These are phyloP conservation scores for Hymenoscyphus infarciens DNA, from an alignment of 2,329 filamentous ascomycete species.

Conservation along the genomic window DNA sequence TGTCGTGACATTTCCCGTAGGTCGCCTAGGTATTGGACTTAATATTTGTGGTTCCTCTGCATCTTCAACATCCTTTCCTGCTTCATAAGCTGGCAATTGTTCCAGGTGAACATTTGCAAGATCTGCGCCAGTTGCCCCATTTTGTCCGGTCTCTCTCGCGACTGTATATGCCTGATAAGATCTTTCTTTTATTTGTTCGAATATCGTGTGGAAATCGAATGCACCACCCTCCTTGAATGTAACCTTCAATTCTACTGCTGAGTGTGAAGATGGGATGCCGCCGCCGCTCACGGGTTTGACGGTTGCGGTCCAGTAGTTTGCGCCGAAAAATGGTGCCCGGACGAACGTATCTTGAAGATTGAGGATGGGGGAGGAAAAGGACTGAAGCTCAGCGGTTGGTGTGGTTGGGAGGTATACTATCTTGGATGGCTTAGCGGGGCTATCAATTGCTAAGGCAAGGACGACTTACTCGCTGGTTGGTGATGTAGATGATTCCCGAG, in stretches of 20 bases:
- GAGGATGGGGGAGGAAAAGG: conserved; percentile 84
- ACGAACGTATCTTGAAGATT: conserved; percentile 85
- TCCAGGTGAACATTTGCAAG: conserved; percentile 71
- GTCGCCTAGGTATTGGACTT: conserved; percentile 23
- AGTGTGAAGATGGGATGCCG: conserved; percentile 70
- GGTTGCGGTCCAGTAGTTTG: conserved; percentile 81
- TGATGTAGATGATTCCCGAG: conserved; percentile 73
- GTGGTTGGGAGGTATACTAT: conserved; percentile 81
- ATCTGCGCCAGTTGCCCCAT: conserved; percentile 46
- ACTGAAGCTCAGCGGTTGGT: conserved; percentile 65
- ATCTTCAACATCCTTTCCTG: conserved; percentile 35
- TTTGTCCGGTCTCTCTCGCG: conserved; percentile 63
- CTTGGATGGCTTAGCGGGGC: conserved; percentile 43
- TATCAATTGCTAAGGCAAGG: conserved; percentile 15
- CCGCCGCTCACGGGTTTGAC: conserved; percentile 80
- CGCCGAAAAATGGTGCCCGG: conserved; percentile 85
- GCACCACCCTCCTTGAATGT: conserved; percentile 95
- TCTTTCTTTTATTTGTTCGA: conserved; percentile 80
- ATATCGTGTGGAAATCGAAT: conserved; percentile 80
- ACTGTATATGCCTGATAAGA: conserved; percentile 77
- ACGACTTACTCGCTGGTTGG: conserved; percentile 71
- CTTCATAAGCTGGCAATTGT: conserved; percentile 83
- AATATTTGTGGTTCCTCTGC: conserved; percentile 25
- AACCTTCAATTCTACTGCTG: conserved; percentile 75
- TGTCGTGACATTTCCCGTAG: conserved; percentile 27